Evolutionary conservation across 2,329 filamentous ascomycete genomes (phyloP).

Genomic region (Neonectria coccinea): DNA sequence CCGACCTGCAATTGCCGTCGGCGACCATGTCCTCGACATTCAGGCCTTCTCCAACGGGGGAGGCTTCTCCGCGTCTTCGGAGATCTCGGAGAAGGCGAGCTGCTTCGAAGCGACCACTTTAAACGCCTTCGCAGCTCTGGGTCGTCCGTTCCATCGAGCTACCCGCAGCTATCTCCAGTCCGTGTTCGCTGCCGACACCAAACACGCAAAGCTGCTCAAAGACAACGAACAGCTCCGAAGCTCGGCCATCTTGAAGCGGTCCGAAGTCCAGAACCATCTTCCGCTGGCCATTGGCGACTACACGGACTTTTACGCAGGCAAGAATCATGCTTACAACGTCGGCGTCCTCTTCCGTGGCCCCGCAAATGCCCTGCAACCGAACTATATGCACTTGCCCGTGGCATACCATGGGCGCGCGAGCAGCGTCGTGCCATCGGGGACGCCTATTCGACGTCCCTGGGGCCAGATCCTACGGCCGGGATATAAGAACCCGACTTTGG

Average conservation of each 20-base stretch:
- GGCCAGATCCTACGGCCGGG: conserved; percentile 73
- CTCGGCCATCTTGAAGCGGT: conserved; percentile 44
- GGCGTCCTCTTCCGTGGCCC: conserved; percentile 80
- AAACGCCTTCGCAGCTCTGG: conserved; percentile 61
- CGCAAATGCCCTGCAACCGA: conserved; percentile 80
- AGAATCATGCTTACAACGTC: conserved; percentile 79
- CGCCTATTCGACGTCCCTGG: conserved; percentile 76
- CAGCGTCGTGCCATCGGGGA: conserved; percentile 80
- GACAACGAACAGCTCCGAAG: conserved; percentile 51
- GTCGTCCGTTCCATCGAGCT: conserved; percentile 75
- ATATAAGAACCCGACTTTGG: conserved; percentile 64
- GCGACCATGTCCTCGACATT: conserved; percentile 77
- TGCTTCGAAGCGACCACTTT: conserved; percentile 47
- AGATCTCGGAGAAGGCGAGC: conserved; percentile 41
- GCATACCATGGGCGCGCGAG: conserved; percentile 85
- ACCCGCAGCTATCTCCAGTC: conserved; percentile 77
- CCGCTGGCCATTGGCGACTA: conserved; percentile 85
- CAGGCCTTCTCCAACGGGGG: conserved; percentile 64
- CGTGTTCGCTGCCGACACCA: conserved; percentile 67
- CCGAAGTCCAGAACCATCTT: conserved; percentile 73
- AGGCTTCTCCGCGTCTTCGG: conserved; percentile 53
- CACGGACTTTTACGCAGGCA: conserved; percentile 85
- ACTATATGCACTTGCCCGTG: conserved; percentile 84
- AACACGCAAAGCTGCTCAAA: conserved; percentile 48
- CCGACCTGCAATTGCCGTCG: conserved; percentile 78